Base-by-base conservation (phyloP, 1,284 basidiomycete genomes). In the Dichomitus squalens region DNA sequence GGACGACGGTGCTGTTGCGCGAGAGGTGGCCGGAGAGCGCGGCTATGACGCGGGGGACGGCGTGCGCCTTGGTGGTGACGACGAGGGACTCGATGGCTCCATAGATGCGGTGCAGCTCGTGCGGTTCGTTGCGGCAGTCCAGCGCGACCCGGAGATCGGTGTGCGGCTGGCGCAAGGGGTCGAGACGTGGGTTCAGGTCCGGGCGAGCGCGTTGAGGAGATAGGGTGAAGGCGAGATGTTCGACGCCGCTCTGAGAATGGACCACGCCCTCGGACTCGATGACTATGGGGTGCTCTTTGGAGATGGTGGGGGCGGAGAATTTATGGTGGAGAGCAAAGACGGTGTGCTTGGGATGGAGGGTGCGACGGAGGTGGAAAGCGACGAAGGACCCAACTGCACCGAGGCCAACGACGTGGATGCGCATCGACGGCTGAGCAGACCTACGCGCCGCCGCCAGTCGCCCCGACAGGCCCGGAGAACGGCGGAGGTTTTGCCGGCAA, bases 351-450 rank as follows among this genome's bases (percentile, higher is more conserved):
- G 68, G 70, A 27, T 80, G 80, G 35, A 90, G 76, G 58, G 77
- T 72, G 41, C 79, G 77, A 36, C 91, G 86, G 47, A 96, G 81
- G 71, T 95, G 84, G 69, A 90, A 85, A 12, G 93, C 84, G 62
- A 96, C 65, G 59, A 96, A 84, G 27, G 86, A 85, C 58, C 95
- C 95, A 64, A 96, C 83, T 49, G 93, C 62, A 80, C 60, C 93
- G 74, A 66, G 92, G 89, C 66, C 66, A 60, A 91, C 79, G 63
- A 90, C 71, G 76, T 91, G 87, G 69, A 89, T 82, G 64, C 81
- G 86, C 90, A 92, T 92, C 59, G 57, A 60, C 59, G 49, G 31
- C 44, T 54, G 51, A 46, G 35, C 20, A 33, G 18, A 34, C 27
- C 27, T 31, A 23, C 34, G 31, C 21, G 54, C 1, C 35, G 0